phyloP scores from a whole-genome alignment of 768 basidiomycete species.

The Daedalea quercina region DNA sequence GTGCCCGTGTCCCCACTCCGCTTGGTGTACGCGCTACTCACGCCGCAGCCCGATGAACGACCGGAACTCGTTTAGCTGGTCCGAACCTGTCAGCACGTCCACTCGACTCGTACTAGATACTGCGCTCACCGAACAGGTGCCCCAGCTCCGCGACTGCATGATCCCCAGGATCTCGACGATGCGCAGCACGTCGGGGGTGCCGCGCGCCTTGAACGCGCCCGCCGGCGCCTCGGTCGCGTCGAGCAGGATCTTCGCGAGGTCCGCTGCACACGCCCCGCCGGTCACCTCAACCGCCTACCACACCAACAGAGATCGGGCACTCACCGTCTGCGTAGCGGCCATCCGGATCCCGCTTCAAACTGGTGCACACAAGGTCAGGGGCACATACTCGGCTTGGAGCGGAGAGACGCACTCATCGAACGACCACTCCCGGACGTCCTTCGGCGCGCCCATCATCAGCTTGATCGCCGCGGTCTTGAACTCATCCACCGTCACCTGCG shows the following conservation, averaged over 20 bases:
- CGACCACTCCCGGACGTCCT: conserved; percentile 11
- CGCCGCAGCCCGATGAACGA: conserved; percentile 66
- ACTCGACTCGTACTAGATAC: background rate
- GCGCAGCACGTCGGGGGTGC: conserved; percentile 39
- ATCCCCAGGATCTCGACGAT: conserved; percentile 54
- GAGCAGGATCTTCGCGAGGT: conserved; percentile 36
- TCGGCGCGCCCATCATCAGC: background rate
- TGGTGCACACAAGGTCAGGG: conserved; percentile 5
- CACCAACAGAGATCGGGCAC: background rate
- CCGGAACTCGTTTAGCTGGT: conserved; percentile 60
- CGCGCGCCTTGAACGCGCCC: conserved; percentile 40
- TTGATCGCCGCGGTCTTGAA: conserved; percentile 19
- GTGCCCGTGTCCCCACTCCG: background rate
- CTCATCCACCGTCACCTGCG: conserved; percentile 14
- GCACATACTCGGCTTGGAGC: background rate
- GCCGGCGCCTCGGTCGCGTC: conserved; percentile 40
- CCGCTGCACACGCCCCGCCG: conserved; percentile 8
- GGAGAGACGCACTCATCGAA: background rate
- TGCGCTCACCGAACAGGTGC: conserved; percentile 23
- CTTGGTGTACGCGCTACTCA: background rate
- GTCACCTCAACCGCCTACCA: background rate
- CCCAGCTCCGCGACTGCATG: conserved; percentile 47
- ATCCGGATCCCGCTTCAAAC: conserved; percentile 26
- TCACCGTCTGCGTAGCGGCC: conserved; percentile 26
- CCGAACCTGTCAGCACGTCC: background rate